A percentile compares a stretch with the other conserved stretches of the same genome.
Conservation (phyloP, 2,329 filamentous ascomycete genomes). For the Aspergillus puulaauensis region DNA sequence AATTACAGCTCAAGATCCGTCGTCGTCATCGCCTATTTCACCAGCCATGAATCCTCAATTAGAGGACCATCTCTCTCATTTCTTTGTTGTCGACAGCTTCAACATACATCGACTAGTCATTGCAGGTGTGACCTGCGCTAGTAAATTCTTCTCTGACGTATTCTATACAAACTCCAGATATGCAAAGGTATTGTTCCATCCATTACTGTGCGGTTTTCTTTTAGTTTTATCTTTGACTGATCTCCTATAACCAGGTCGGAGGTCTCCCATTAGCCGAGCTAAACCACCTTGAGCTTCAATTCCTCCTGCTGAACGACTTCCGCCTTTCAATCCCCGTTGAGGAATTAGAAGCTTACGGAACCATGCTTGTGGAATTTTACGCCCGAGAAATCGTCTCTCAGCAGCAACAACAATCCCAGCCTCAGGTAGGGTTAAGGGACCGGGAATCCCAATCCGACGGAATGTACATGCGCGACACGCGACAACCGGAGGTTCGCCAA, state of each 20-base stretch:
- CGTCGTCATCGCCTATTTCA: constrained; percentile 32
- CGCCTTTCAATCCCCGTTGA: constrained; percentile 89
- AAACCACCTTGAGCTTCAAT: constrained; percentile 95
- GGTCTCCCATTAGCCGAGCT: constrained; percentile 88
- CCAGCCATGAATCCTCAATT: constrained; percentile 37
- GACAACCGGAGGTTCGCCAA: constrained; percentile 27
- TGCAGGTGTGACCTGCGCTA: constrained; percentile 93
- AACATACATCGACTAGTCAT: constrained; percentile 98
- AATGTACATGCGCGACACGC: constrained; percentile 36
- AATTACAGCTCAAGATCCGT: constrained; percentile 35
- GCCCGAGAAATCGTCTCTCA: constrained; percentile 81
- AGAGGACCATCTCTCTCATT: constrained; percentile 61
- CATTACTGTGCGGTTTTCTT: constrained; percentile 10
- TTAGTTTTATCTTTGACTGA: background rate
- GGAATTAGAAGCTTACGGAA: constrained; percentile 94
- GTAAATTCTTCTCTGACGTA: constrained; percentile 98
- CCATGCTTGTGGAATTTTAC: constrained; percentile 98
- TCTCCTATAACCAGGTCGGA: constrained; percentile 66
- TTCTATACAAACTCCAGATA: constrained; percentile 99
- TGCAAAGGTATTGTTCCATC: constrained; percentile 71
- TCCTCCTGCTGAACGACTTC: constrained; percentile 93
- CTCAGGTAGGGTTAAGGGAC: constrained; percentile 16
- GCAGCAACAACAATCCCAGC: constrained; percentile 41
- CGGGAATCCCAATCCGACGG: constrained; percentile 25
- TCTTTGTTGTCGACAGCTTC: constrained; percentile 97